Conservation (phyloP, 2,329 filamentous ascomycete species). For the Sporothrix curviconia region DNA sequence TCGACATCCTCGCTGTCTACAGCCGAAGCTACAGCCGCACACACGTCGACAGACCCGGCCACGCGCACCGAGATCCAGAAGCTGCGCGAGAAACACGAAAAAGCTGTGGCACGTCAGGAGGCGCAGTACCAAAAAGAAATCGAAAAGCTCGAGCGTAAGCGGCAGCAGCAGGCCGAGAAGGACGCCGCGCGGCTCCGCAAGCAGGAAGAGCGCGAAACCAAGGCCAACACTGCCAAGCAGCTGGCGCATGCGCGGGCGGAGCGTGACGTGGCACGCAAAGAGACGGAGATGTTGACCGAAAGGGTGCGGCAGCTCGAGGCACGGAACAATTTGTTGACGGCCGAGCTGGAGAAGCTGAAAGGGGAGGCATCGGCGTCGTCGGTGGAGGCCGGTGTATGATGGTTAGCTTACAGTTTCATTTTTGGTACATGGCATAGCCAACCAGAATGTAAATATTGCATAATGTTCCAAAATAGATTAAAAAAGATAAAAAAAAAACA, state of each 20-base stretch:
- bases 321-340: conserved; percentile 54
- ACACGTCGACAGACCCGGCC: too few relatives aligned
- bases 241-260: conserved; percentile 47
- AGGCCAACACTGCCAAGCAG: conserved; percentile 37
- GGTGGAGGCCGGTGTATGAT: neutral
- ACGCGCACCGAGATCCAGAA: conserved; percentile 43
- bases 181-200: conserved; percentile 46
- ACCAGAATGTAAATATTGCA: too few relatives aligned
- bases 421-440: too few relatives aligned
- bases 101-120: conserved; percentile 58
- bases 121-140: conserved; percentile 60
- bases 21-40: too few relatives aligned
- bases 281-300: conserved; percentile 47
- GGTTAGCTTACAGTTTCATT: neutral
- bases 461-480: too few relatives aligned
- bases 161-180: conserved; percentile 55
- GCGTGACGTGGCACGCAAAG: conserved; percentile 44
- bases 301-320: conserved; percentile 53
- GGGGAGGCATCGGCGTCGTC: too few relatives aligned
- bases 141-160: conserved; percentile 57
- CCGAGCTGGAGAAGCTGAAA: conserved; percentile 33
- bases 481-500: neutral
- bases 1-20: too few relatives aligned
- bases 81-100: conserved; percentile 56
- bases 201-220: conserved; percentile 47